Base-by-base conservation (phyloP, 768 basidiomycete species). In the button mushroom (Agaricus bisporus) region DNA sequence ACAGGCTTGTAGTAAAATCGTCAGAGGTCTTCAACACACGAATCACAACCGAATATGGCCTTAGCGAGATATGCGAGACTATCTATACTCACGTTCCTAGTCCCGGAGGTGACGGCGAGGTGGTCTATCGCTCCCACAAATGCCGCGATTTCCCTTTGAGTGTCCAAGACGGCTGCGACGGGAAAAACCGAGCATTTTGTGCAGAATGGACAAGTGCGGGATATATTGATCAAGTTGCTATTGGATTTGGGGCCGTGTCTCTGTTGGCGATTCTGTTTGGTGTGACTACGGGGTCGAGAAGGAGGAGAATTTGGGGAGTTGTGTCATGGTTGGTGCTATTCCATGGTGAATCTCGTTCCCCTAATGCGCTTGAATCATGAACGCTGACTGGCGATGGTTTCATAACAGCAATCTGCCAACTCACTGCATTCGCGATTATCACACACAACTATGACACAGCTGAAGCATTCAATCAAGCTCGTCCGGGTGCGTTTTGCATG, bases 301-400 rank as follows among this genome's bases (percentile, higher is more conserved):
- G 88, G 58, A 73, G 86, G 54, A 79, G 88, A 58, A 83, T 89
- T 29, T 91, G 88, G 88, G 81, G 78, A 63, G 83, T 80, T 1
- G 83, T 85, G 1, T 86, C 85, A 7, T 80, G 79, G 14, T 66
- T 91, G 9, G 70, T 87, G 11, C 66, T 80, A 14, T 60, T 88
- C 17, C 82, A 87, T 61, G 78, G 87, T 85, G 59, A 41, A 69
- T 61, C 52, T 37, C 26, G 28, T 12, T 17, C 15, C 15, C 1
- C 6, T 14, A 14, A 18, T 35, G 32, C 4, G 2, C 11, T 32
- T 32, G 32, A 11, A 32, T 32, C 11, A 32, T 6, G 2, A 7
- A 32, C 7, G 32, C 32, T 36, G 28, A 32, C n/a, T n/a, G 17
- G 22, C n/a, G 32, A 6, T 11, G 12, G 22, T 22, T 22, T 22